Conservation (phyloP, 768 basidiomycete genomes). For the Phlegmacium glaucopus region DNA sequence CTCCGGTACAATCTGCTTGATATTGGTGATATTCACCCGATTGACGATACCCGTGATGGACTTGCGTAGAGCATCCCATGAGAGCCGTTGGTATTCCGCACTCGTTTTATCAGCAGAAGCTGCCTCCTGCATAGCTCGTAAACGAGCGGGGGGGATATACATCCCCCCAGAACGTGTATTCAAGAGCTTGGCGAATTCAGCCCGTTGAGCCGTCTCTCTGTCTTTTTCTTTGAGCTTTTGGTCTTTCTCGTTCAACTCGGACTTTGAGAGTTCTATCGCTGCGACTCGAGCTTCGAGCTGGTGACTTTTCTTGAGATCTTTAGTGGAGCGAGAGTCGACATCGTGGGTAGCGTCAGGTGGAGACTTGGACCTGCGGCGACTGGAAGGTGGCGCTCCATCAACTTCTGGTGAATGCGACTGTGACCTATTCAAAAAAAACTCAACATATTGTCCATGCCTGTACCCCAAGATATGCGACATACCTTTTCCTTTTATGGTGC, state of each 20-base stretch:
- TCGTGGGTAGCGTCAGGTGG: constrained; percentile 26
- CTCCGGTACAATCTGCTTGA: constrained; percentile 90
- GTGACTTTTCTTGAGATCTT: constrained; percentile 68
- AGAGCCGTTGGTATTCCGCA: constrained; percentile 88
- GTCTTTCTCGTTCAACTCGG: constrained; percentile 47
- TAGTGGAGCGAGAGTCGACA: constrained; percentile 57
- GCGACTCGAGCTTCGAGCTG: constrained; percentile 72
- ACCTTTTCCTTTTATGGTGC: constrained; percentile 51
- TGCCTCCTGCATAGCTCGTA: constrained; percentile 86
- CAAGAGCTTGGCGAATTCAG: constrained; percentile 87
- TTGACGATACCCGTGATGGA: constrained; percentile 99
- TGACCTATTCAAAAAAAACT: constrained; percentile 34
- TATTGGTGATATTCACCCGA: constrained; percentile 95
- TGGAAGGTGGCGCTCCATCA: constrained; percentile 39
- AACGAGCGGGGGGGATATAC: constrained; percentile 92
- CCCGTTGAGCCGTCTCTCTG: constrained; percentile 65
- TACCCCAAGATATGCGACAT: background rate
- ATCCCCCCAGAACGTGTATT: constrained; percentile 87
- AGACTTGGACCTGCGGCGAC: constrained; percentile 43
- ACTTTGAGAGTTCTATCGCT: constrained; percentile 59
- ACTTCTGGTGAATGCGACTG: constrained; percentile 41
- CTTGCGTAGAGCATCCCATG: constrained; percentile 98
- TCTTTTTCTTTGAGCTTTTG: constrained; percentile 34
- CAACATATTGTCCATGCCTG: constrained; percentile 1
- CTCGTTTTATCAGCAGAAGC: constrained; percentile 80